A percentile compares a stretch with the other conserved stretches of the same genome.
Conservation (phyloP, 2,329 filamentous ascomycete species). For the Penicillium sumatraense region DNA sequence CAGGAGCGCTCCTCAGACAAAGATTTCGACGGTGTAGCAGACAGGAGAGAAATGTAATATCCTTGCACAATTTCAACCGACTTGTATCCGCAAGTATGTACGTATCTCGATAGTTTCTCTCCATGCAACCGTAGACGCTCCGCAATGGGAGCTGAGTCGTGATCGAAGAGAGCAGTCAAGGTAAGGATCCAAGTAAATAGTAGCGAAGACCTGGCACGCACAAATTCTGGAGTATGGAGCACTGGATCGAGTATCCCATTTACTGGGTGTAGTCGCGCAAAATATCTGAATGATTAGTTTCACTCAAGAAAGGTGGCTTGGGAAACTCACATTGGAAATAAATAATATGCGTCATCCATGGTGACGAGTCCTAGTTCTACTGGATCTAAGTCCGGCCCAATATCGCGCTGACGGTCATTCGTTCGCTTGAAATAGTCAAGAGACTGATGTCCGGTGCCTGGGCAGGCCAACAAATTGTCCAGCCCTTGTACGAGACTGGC, state of each 20-base stretch:
- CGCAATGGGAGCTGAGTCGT: slow-evolving; percentile 23
- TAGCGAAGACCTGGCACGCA: slow-evolving; percentile 31
- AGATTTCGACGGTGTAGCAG: slow-evolving; percentile 31
- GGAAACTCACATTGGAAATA: slow-evolving; percentile 32
- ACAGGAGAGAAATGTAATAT: slow-evolving; percentile 37
- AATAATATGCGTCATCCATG: slow-evolving; percentile 30
- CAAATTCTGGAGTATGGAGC: slow-evolving; percentile 33
- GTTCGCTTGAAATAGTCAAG: slow-evolving; percentile 30
- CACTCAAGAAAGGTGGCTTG: neutral
- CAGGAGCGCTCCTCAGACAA: slow-evolving; percentile 33
- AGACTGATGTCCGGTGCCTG: slow-evolving; percentile 10
- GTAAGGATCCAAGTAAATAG: slow-evolving; percentile 39
- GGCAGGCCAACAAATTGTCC: neutral
- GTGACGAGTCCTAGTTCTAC: slow-evolving; percentile 34
- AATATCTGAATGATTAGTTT: slow-evolving; percentile 26
- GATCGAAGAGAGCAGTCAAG: slow-evolving; percentile 35
- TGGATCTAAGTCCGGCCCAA: slow-evolving; percentile 34
- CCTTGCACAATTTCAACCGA: slow-evolving; percentile 38
- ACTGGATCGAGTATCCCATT: slow-evolving; percentile 37
- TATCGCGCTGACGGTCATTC: slow-evolving; percentile 20
- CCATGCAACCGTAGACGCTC: slow-evolving; percentile 33
- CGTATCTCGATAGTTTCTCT: slow-evolving; percentile 33
- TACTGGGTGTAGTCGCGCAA: slow-evolving; percentile 31
- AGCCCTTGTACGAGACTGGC: neutral
- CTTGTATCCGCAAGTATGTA: slow-evolving; percentile 33